Percentiles rank a stretch among this genome's conserved stretches.
These are phyloP conservation scores for Pneumocystis sp. DNA, from an alignment of 1,139 yeast species.

Conservation along the genomic window DNA sequence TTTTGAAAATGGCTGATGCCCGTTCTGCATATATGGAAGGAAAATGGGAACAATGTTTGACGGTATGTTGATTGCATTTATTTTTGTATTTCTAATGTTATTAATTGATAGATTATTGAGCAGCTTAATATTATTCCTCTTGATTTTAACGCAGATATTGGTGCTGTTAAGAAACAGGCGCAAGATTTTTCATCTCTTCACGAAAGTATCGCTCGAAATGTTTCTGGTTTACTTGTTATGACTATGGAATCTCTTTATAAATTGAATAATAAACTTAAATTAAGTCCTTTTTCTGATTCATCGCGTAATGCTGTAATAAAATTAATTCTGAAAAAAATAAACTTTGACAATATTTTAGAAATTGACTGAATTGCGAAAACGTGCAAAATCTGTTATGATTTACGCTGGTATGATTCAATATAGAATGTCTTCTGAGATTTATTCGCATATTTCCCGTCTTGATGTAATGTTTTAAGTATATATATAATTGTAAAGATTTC, in stretches of 20 bases:
- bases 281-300: slow-evolving; percentile 33
- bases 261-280: slow-evolving; percentile 38
- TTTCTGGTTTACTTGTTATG: slow-evolving; percentile 67
- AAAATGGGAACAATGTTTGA: slow-evolving; percentile 50
- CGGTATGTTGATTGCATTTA: slow-evolving; percentile 10
- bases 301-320: neutral
- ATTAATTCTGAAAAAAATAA: neutral
- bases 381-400: slow-evolving; percentile 79
- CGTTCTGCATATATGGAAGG: slow-evolving; percentile 44
- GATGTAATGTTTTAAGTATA: slow-evolving; percentile 7
- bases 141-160: slow-evolving; percentile 24
- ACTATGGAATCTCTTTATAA: slow-evolving; percentile 64
- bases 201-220: slow-evolving; percentile 58
- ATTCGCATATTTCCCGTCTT: slow-evolving; percentile 12
- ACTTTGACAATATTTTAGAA: slow-evolving; percentile 7
- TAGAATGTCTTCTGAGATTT: slow-evolving; percentile 71
- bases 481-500: neutral
- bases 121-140: slow-evolving; percentile 55
- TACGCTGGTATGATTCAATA: slow-evolving; percentile 94
- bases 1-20: slow-evolving; percentile 54
- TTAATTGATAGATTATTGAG: slow-evolving; percentile 26
- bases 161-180: slow-evolving; percentile 38
- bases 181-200: slow-evolving; percentile 48
- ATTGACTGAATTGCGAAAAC: slow-evolving; percentile 41
- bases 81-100: neutral